These are phyloP conservation scores for Candida sakaeoensis DNA, from an alignment of 805 yeast genomes.

Conservation along the genomic window DNA sequence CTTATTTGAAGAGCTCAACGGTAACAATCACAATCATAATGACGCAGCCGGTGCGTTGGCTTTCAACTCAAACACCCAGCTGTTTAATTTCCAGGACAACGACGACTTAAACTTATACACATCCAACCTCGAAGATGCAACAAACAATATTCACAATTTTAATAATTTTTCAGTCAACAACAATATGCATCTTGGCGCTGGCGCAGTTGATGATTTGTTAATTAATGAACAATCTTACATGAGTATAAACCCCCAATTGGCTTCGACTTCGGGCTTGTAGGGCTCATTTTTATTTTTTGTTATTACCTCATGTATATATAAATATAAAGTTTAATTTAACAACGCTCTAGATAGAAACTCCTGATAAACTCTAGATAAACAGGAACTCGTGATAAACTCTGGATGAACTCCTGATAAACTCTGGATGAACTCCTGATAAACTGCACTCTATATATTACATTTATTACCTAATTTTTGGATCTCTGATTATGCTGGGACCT, in stretches of 20 bases:
- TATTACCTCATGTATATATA: too few species aligned
- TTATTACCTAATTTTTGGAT: too few species aligned
- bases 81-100: neutral
- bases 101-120: constrained; percentile 3
- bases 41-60: neutral
- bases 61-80: too few species aligned
- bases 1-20: constrained; percentile 5
- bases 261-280: constrained; percentile 8
- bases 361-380: too few species aligned
- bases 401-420: too few species aligned
- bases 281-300: neutral
- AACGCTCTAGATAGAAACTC: too few species aligned
- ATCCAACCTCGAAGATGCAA: neutral
- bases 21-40: neutral
- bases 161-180: constrained; percentile 3
- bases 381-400: too few species aligned
- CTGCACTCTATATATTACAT: too few species aligned
- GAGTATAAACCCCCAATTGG: constrained; percentile 5
- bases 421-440: too few species aligned
- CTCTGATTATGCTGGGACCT: too few species aligned
- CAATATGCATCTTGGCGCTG: constrained; percentile 4
- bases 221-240: neutral
- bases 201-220: constrained; percentile 5
- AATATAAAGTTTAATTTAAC: too few species aligned
- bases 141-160: neutral